Percentiles rank a stretch among this genome's conserved stretches.
Conservation (phyloP, 371 early-diverging fungal species). For the Zancudomyces culisetae region DNA sequence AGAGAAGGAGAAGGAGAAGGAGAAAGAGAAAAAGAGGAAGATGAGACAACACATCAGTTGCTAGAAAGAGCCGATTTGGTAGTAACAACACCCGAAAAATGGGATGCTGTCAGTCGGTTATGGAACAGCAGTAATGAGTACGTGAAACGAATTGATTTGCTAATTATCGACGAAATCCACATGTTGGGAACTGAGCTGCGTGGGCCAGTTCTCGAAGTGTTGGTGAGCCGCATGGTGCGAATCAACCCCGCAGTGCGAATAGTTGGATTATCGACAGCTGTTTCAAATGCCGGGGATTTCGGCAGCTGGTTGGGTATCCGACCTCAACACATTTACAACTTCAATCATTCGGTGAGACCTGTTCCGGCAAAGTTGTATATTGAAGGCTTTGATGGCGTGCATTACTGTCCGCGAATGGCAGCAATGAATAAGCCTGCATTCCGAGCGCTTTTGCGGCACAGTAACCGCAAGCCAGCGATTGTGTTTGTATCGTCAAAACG, state of each 20-base stretch:
- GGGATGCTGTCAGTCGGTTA: conserved; percentile 90
- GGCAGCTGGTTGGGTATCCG: conserved; percentile 87
- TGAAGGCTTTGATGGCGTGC: conserved; percentile 88
- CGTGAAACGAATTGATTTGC: conserved; percentile 60
- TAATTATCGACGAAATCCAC: conserved; percentile 99
- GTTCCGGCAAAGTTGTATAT: conserved; percentile 90
- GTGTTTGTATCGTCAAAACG: conserved; percentile 94
- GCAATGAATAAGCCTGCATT: conserved; percentile 95
- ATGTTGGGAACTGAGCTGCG: conserved; percentile 90
- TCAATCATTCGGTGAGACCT: conserved; percentile 84
- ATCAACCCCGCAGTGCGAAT: conserved; percentile 80
- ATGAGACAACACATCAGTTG: too few relatives aligned
- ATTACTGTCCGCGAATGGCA: conserved; percentile 90
- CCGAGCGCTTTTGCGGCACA: conserved; percentile 78
- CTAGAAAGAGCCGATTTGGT: conserved; percentile 85
- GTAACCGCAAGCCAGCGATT: conserved; percentile 78
- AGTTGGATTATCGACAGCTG: conserved; percentile 92
- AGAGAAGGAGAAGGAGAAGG: too few relatives aligned
- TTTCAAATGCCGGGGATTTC: conserved; percentile 94
- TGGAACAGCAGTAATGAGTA: conserved; percentile 66
- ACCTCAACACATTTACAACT: conserved; percentile 67
- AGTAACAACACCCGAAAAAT: conserved; percentile 96
- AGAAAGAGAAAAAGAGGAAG: too few relatives aligned
- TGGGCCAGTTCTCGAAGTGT: conserved; percentile 93
- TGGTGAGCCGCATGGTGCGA: conserved; percentile 93